These are phyloP conservation scores for Ceratocystis eucalypticola DNA, from an alignment of 2,329 filamentous ascomycete genomes.

Conservation along the genomic window DNA sequence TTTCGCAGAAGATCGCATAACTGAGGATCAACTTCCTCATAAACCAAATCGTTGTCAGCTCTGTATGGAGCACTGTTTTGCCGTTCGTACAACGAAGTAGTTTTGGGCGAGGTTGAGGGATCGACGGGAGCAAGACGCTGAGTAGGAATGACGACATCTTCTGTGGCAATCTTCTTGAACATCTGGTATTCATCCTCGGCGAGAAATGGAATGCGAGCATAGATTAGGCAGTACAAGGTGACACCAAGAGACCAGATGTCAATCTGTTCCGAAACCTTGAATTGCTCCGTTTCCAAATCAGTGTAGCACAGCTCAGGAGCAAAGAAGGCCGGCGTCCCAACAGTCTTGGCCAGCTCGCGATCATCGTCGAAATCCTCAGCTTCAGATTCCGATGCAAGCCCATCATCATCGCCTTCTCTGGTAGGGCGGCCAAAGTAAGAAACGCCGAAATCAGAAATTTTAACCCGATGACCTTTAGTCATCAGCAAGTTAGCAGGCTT, in stretches of 20 bases:
- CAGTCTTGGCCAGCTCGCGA: slow-evolving; percentile 92
- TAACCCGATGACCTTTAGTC: slow-evolving; percentile 72
- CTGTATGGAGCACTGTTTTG: slow-evolving; percentile 55
- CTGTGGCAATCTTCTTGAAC: slow-evolving; percentile 80
- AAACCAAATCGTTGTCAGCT: slow-evolving; percentile 62
- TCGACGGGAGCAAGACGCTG: slow-evolving; percentile 67
- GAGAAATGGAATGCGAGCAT: slow-evolving; percentile 82
- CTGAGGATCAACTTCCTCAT: slow-evolving; percentile 72
- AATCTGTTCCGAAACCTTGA: slow-evolving; percentile 79
- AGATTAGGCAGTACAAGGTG: slow-evolving; percentile 90
- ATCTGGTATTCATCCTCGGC: slow-evolving; percentile 85
- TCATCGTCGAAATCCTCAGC: slow-evolving; percentile 82
- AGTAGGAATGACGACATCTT: slow-evolving; percentile 79
- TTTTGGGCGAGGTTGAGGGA: slow-evolving; percentile 42
- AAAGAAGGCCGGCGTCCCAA: slow-evolving; percentile 94
- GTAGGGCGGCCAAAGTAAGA: slow-evolving; percentile 89
- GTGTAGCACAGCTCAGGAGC: slow-evolving; percentile 92
- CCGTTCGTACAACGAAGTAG: slow-evolving; percentile 42
- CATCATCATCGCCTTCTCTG: slow-evolving; percentile 65
- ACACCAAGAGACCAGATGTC: slow-evolving; percentile 96
- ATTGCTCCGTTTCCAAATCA: slow-evolving; percentile 54
- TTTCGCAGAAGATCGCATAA: slow-evolving; percentile 64
- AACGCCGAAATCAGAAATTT: slow-evolving; percentile 97
- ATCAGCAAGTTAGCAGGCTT: slow-evolving; percentile 85
- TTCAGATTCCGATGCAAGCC: slow-evolving; percentile 64